Conservation (phyloP, 2,329 filamentous ascomycete genomes). For the Zymoseptoria pseudotritici region DNA sequence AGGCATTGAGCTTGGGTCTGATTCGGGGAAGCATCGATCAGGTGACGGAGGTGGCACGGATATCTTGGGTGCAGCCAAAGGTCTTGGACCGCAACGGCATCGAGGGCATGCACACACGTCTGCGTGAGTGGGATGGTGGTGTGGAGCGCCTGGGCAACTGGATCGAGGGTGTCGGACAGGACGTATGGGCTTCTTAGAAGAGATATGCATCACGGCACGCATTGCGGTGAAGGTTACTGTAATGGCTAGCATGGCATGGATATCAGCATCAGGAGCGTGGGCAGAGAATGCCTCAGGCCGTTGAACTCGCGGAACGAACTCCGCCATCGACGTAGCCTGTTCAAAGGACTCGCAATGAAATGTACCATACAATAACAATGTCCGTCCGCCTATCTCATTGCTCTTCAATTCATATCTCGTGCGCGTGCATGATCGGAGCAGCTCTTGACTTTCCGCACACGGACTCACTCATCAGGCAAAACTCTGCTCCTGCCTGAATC, state of each 20-base stretch:
- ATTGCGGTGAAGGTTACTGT: neutral
- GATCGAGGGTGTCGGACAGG: constrained; percentile 89
- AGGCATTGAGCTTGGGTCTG: constrained; percentile 88
- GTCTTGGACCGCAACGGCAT: constrained; percentile 95
- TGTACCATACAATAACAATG: neutral
- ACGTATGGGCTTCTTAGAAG: constrained; percentile 78
- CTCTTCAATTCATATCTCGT: no score
- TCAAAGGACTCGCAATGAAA: neutral
- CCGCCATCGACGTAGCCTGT: neutral
- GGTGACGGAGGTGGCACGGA: constrained; percentile 85
- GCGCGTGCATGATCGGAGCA: no score
- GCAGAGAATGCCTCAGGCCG: neutral
- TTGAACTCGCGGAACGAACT: neutral
- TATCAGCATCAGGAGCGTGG: neutral
- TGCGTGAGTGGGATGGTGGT: constrained; percentile 92
- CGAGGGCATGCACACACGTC: constrained; percentile 75
- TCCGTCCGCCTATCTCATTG: no score
- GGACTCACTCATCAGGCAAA: neutral
- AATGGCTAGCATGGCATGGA: neutral
- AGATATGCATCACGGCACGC: neutral
- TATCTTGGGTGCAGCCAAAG: constrained; percentile 99
- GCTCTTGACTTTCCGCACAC: no score
- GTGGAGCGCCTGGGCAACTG: constrained; percentile 95
- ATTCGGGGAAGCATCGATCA: constrained; percentile 91
- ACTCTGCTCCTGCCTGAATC: constrained; percentile 6